A percentile compares a stretch with the other conserved stretches of the same genome.
Evolutionary conservation across 2,329 filamentous ascomycete genomes (phyloP).

Genomic region (Metarhizium guizhouense): DNA sequence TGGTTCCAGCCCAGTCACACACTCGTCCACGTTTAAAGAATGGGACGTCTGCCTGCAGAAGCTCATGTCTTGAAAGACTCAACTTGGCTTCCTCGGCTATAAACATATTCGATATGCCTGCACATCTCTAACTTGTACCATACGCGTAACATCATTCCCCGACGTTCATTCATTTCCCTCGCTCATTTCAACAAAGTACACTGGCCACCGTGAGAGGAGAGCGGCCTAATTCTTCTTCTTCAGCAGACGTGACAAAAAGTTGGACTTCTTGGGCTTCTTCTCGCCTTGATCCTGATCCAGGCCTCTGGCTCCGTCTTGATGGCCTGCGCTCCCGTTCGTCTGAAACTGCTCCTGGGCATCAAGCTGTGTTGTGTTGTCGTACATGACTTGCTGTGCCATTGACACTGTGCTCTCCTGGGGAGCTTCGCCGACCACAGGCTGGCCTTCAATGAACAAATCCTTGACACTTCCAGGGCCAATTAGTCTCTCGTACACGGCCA

Average conservation of each 20-base stretch:
- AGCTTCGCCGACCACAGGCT: slow-evolving; percentile 8
- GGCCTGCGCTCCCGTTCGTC: slow-evolving; percentile 10
- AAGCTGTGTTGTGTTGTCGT: slow-evolving; percentile 42
- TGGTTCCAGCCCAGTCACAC: background rate
- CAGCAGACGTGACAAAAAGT: slow-evolving; percentile 10
- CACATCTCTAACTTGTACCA: too few species aligned
- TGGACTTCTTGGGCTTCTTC: background rate
- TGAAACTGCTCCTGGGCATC: slow-evolving; percentile 28
- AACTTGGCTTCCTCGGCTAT: too few species aligned
- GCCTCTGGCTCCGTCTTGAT: background rate
- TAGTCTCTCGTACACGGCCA: slow-evolving; percentile 42
- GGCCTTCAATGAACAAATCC: slow-evolving; percentile 37
- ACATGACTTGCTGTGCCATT: slow-evolving; percentile 43
- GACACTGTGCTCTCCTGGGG: slow-evolving; percentile 30
- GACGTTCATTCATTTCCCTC: too few species aligned
- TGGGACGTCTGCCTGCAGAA: background rate
- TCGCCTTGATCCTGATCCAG: background rate
- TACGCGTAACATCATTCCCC: too few species aligned
- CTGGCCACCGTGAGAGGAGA: too few species aligned
- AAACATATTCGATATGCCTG: too few species aligned
- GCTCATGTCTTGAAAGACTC: too few species aligned
- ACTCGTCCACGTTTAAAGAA: background rate
- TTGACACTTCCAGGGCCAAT: slow-evolving; percentile 39
- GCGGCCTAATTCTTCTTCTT: background rate
- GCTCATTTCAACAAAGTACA: too few species aligned